Evolutionary conservation across 2,329 filamentous ascomycete genomes (phyloP).

Genomic region (Ascochyta fabae): DNA sequence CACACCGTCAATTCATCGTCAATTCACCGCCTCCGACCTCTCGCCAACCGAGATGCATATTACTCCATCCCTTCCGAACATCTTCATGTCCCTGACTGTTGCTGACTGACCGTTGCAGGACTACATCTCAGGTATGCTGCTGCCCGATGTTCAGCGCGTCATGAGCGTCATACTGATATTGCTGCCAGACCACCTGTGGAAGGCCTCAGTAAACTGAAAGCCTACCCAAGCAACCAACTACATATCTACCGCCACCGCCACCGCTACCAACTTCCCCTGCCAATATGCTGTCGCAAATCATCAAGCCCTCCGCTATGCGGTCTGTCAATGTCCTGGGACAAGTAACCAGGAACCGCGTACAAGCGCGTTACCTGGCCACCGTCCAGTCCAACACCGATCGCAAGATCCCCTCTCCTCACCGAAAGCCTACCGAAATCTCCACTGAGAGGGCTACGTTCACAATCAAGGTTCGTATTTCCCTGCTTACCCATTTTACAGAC

Average conservation of each 20-base stretch:
- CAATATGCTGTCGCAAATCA: constrained; percentile 62
- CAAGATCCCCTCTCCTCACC: constrained; percentile 65
- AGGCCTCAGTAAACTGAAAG: constrained; percentile 67
- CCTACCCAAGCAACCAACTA: constrained; percentile 26
- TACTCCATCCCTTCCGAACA: constrained; percentile 9
- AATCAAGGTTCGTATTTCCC: constrained; percentile 72
- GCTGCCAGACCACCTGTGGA: constrained; percentile 68
- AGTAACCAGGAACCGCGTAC: constrained; percentile 52
- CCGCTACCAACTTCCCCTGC: constrained; percentile 27
- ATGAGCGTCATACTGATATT: constrained; percentile 33
- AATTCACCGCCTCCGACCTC: constrained; percentile 28
- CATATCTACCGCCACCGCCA: constrained; percentile 19
- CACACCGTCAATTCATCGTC: constrained; percentile 44
- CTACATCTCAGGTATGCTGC: constrained; percentile 67
- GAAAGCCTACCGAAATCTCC: constrained; percentile 70
- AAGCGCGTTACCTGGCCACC: constrained; percentile 66
- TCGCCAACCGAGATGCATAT: constrained; percentile 13
- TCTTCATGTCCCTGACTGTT: constrained; percentile 24
- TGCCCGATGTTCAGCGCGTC: constrained; percentile 21
- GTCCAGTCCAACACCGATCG: constrained; percentile 74
- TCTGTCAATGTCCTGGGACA: constrained; percentile 54
- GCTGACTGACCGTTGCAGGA: constrained; percentile 57
- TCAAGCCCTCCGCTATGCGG: constrained; percentile 59
- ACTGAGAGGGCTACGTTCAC: constrained; percentile 89
- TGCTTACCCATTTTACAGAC: constrained; percentile 20